Evolutionary conservation across 768 basidiomycete genomes (phyloP).

Genomic region (Boletellus sp.): DNA sequence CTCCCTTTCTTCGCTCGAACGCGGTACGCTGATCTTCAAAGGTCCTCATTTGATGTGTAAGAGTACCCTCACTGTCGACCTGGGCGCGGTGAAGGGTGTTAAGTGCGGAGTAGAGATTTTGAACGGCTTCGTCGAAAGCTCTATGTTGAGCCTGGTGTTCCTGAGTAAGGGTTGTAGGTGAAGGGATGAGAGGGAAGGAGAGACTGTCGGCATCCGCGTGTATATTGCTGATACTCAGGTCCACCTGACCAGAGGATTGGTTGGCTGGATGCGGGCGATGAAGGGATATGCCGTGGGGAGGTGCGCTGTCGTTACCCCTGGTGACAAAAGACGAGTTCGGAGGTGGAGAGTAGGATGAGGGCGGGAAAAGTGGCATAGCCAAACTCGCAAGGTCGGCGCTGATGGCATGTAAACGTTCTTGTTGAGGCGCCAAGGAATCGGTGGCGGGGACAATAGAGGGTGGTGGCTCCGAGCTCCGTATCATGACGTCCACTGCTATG

Average conservation of each 20-base stretch:
- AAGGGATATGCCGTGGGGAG: background rate
- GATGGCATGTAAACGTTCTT: constrained; percentile 16
- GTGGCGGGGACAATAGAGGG: background rate
- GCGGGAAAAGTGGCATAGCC: background rate
- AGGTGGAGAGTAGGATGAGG: constrained; percentile 10
- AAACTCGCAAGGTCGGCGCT: constrained; percentile 10
- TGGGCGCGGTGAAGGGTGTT: constrained; percentile 10
- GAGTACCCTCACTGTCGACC: constrained; percentile 12
- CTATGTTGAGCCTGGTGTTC: constrained; percentile 10
- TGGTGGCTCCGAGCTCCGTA: background rate
- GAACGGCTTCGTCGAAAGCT: constrained; percentile 10
- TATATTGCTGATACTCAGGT: background rate
- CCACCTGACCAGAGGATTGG: background rate
- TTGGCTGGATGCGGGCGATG: constrained; percentile 9
- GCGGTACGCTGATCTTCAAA: constrained; percentile 20
- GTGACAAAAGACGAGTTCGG: background rate
- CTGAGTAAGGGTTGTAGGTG: constrained; percentile 1
- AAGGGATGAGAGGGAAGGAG: background rate
- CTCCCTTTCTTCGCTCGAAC: constrained; percentile 20
- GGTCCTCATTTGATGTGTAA: constrained; percentile 6
- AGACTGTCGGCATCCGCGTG: background rate
- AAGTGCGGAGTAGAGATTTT: constrained; percentile 10
- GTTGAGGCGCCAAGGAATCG: constrained; percentile 9
- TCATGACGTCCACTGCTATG: background rate
- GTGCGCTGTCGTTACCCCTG: background rate